Evolutionary conservation across 2,329 filamentous ascomycete genomes (phyloP).

Genomic region (Sclerotiophoma versabilis): DNA sequence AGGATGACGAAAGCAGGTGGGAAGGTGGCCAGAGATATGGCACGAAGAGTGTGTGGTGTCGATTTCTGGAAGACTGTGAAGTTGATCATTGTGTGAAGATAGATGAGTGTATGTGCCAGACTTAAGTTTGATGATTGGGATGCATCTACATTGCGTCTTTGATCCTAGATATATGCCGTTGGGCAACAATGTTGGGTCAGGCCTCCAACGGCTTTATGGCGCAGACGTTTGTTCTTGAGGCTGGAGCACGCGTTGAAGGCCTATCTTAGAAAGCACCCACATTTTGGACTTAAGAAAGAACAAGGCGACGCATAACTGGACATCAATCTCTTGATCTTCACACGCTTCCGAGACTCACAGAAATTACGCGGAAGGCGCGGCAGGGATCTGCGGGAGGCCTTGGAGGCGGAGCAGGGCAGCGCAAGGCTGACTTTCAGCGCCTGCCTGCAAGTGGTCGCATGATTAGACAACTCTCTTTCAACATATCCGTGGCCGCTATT

Average conservation of each 20-base stretch:
- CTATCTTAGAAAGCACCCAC: not conserved
- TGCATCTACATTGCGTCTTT: not conserved
- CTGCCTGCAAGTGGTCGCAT: not conserved
- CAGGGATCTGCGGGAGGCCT: constrained; percentile 20
- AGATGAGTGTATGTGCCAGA: not conserved
- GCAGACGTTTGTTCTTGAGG: not conserved
- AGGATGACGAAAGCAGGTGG: constrained; percentile 37
- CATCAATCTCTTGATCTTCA: not conserved
- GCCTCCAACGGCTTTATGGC: not conserved
- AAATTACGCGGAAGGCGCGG: not conserved
- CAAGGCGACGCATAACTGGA: not conserved
- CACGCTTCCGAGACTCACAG: not conserved
- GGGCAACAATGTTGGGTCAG: constrained; percentile 6
- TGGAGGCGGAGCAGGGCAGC: constrained; percentile 12
- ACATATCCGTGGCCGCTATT: not conserved
- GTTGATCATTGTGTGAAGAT: constrained; percentile 24
- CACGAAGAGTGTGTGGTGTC: constrained; percentile 31
- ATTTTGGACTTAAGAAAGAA: not conserved
- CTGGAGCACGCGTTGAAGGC: too few relatives aligned
- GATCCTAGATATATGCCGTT: not conserved
- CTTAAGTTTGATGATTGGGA: not conserved
- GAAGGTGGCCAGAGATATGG: constrained; percentile 32
- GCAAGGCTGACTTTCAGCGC: constrained; percentile 9
- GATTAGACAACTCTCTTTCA: not conserved
- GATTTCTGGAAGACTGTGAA: constrained; percentile 35